Base-by-base conservation (phyloP, 2,329 filamentous ascomycete species). In the Metarhizium anisopliae region DNA sequence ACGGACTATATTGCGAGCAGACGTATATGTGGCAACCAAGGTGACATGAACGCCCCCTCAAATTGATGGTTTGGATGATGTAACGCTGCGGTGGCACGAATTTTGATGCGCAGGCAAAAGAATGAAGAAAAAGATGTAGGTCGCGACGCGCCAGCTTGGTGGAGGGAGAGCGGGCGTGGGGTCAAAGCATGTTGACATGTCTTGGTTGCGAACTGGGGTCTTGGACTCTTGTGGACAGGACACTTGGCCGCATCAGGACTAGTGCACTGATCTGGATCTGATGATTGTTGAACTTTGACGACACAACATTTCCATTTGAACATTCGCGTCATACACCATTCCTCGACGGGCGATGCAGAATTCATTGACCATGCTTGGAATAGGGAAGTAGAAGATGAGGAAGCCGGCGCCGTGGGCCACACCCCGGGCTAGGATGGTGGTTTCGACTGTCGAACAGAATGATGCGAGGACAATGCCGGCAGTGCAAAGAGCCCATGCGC, bases 341-440 rank as follows among this genome's bases (percentile, higher is more conserved):
- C 75, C 75, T 52, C 69, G 66, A 18, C 71, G 64, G 3, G 58
- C 57, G 20, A 74, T 62, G 67, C 66, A 74, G 59, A 61, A 74
- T 54, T 74, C 71, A 56, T 74, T 69, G 20, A 74, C 61, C 69
- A 74, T 72, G 53, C 60, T 66, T 29, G 74, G 53, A 45, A 73
- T 69, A 8, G 72, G 67, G 58, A 64, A 72, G 29, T 67, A 69
- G 55, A 74, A 65, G 29, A 70, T 68, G 8, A 70, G 58, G 56
- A 74, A 74, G 1, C 73, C 72, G 0, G 72, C 20, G 4, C 72
- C 72, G 50, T 73, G 73, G 5, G 68, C 60, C 1, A 74, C 64
- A 7, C 72, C 72, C 57, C 74, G 73, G 0, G 71, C 74, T 5
- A 68, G 62, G 50, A 75, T 72, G 55, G 73, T 66, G 1, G 55